These are phyloP conservation scores for Achaetomium macrosporum DNA, from an alignment of 2,329 filamentous ascomycete species.

Conservation along the genomic window DNA sequence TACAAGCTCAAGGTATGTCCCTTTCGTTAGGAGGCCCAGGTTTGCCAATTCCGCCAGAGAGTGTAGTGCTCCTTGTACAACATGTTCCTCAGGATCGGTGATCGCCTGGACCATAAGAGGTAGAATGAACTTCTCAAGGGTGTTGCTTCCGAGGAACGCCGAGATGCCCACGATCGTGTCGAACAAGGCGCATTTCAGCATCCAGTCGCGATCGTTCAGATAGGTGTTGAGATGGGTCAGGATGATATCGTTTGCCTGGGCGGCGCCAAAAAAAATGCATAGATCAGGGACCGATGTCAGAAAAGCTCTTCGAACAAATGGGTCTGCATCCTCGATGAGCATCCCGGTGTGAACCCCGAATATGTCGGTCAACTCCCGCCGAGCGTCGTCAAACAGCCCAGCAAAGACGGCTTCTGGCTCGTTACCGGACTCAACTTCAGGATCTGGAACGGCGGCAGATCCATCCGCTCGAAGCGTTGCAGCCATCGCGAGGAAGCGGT, in stretches of 20 bases:
- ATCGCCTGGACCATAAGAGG: constrained; percentile 94
- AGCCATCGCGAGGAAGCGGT: constrained; percentile 82
- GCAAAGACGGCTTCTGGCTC: constrained; percentile 67
- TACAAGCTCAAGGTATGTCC: constrained; percentile 81
- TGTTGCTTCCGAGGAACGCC: constrained; percentile 80
- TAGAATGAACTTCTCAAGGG: constrained; percentile 88
- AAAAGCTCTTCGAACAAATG: constrained; percentile 84
- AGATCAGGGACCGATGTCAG: constrained; percentile 85
- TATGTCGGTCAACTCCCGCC: constrained; percentile 71
- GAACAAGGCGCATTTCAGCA: constrained; percentile 93
- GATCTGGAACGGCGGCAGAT: constrained; percentile 69
- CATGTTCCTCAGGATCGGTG: constrained; percentile 87
- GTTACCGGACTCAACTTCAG: constrained; percentile 67
- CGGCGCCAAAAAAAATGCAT: constrained; percentile 89
- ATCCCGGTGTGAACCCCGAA: constrained; percentile 87
- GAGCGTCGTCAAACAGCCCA: constrained; percentile 81
- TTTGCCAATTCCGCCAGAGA: constrained; percentile 84
- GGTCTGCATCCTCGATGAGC: constrained; percentile 79
- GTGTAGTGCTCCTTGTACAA: constrained; percentile 83
- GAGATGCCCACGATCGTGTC: constrained; percentile 92
- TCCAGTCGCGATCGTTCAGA: constrained; percentile 93
- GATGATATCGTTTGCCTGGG: constrained; percentile 92
- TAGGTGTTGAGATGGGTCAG: constrained; percentile 96
- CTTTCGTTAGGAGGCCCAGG: constrained; percentile 77
- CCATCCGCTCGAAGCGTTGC: constrained; percentile 81